Base-by-base conservation (phyloP, 371 early-diverging fungal species). In the Capillidium rhysosporum region DNA sequence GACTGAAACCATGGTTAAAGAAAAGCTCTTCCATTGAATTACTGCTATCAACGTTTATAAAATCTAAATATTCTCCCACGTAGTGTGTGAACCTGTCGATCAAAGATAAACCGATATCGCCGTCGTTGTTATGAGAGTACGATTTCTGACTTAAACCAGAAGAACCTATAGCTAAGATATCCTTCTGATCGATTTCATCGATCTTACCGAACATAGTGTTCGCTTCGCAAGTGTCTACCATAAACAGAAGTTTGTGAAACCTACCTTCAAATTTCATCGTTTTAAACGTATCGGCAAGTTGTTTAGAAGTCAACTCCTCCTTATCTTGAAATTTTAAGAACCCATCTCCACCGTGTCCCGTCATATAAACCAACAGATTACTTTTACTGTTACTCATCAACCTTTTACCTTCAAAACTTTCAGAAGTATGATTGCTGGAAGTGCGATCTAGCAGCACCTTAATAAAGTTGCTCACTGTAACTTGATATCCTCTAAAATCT, bases 211-310 rank as follows among this genome's bases (percentile, higher is more conserved):
- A 92, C 86, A 96, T 84, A 5, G 94, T 87, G 57, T 89, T 89
- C 16, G 97, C 97, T 66, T 96, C 94, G 62, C 97, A 96, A 1
- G 97, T 94, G 62, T 96, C 97, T 52, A 89, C 83, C 79, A 96
- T 86, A 64, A 94, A 92, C 55, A 96, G 69, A 20, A 96, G 79
- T 70, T 94, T 93, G 58, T 92, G 80, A 66, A 92, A 96, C 72
- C 89, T 65, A 64, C 79, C 76, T 72, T 92, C 91, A 66, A 93
- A 92, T 61, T 72, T 73, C 97, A 97, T 94, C 63, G 94, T 95
- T 49, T 83, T 79, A 58, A 97, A 87, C 18, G 97, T 86, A 63
- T 93, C 92, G 4, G 90, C 94, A 40, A 96, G 65, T 66, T 94
- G 95, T 49, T 86, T 80, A 21, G 85, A 80, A 54, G 86, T 82